Percentiles rank a stretch among this genome's conserved stretches.
Conservation (phyloP, 2,329 filamentous ascomycete genomes). For the Aspergillus cejpii region DNA sequence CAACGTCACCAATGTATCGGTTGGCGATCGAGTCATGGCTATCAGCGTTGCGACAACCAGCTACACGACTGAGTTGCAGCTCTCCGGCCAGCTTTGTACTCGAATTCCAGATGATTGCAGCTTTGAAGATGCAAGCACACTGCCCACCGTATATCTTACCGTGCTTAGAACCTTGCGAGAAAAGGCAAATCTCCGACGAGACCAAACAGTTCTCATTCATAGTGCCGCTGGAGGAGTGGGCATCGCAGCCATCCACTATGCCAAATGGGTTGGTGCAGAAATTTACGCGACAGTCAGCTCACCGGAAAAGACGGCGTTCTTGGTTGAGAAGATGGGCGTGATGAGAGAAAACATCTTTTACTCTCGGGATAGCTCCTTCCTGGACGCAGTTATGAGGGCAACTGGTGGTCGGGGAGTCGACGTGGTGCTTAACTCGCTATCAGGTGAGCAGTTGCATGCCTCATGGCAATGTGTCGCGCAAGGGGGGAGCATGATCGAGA, state of each 20-base stretch:
- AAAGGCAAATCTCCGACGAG: not conserved
- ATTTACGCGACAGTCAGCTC: constrained; percentile 4
- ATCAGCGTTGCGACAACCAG: not conserved
- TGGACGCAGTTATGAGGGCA: not conserved
- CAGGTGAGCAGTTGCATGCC: constrained; percentile 14
- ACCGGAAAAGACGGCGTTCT: no score
- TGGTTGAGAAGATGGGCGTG: constrained; percentile 14
- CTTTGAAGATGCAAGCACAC: constrained; percentile 2
- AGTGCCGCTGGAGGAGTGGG: constrained; percentile 9
- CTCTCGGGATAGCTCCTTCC: constrained; percentile 4
- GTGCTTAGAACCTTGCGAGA: not conserved
- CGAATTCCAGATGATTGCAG: not conserved
- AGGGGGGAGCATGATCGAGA: constrained; percentile 10
- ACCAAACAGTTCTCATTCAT: constrained; percentile 11
- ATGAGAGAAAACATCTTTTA: constrained; percentile 9
- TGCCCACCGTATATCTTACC: not conserved
- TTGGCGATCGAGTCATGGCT: not conserved
- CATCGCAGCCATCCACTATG: constrained; percentile 7
- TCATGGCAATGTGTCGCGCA: constrained; percentile 20
- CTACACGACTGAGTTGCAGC: not conserved
- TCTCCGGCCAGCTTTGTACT: not conserved
- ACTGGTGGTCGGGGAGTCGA: constrained; percentile 8
- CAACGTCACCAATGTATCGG: not conserved
- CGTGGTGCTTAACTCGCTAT: constrained; percentile 15
- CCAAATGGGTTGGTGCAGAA: not conserved